Percentiles rank a stretch among this genome's conserved stretches.
Evolutionary conservation across 495 filamentous ascomycete genomes (phyloP).

Genomic region (Mycothermus thermophilus): DNA sequence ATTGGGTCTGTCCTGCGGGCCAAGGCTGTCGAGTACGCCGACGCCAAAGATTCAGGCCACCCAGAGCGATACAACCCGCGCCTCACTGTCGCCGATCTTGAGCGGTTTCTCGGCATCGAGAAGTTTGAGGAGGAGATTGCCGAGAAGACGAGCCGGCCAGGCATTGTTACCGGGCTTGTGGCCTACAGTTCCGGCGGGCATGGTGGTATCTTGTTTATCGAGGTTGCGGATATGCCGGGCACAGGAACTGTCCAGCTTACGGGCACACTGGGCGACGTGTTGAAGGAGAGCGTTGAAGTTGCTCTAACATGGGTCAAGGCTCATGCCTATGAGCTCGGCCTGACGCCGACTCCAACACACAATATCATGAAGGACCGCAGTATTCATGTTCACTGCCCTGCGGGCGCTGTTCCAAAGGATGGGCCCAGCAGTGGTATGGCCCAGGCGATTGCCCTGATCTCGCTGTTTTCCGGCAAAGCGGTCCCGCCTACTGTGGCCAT

Average conservation of each 20-base stretch:
- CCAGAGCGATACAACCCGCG: conserved; percentile 57
- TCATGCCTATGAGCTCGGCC: conserved; percentile 80
- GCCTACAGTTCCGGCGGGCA: conserved; percentile 91
- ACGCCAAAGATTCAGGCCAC: conserved; percentile 66
- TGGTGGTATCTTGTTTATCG: conserved; percentile 95
- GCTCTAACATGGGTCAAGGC: conserved; percentile 92
- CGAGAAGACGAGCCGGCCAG: conserved; percentile 72
- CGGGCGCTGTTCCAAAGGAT: conserved; percentile 90
- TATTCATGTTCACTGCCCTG: conserved; percentile 93
- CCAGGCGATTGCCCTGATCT: conserved; percentile 86
- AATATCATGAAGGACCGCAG: conserved; percentile 94
- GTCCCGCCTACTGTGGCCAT: conserved; percentile 91
- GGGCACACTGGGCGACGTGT: conserved; percentile 92
- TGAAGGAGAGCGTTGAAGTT: conserved; percentile 95
- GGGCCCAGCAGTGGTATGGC: conserved; percentile 80
- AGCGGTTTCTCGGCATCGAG: conserved; percentile 84
- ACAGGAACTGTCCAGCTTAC: conserved; percentile 89
- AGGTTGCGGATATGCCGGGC: conserved; percentile 94
- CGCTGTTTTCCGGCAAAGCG: conserved; percentile 73
- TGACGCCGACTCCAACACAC: conserved; percentile 65
- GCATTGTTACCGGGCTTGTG: conserved; percentile 92
- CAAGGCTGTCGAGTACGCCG: conserved; percentile 90
- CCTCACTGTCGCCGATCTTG: conserved; percentile 65
- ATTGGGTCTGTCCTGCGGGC: conserved; percentile 85
- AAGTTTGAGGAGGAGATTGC: conserved; percentile 93